Conservation (phyloP, 1,139 yeast species). For the Pneumocystis jirovecii region DNA sequence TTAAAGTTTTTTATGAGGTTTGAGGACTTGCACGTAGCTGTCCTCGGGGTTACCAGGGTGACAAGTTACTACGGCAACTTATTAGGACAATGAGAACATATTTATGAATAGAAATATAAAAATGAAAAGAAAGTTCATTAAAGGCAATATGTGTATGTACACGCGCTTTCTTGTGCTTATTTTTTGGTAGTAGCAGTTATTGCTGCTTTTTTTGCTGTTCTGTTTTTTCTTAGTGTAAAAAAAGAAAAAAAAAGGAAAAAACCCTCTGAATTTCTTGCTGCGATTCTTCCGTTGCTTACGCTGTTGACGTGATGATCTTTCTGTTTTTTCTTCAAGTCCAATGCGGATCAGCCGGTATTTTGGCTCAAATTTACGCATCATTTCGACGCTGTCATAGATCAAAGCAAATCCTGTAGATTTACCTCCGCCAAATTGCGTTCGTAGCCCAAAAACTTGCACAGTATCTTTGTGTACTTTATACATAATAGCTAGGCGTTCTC, state of each 20-base stretch:
- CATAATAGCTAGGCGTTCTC: constrained; percentile 89
- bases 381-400: constrained; percentile 95
- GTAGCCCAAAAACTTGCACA: constrained; percentile 97
- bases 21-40: neutral
- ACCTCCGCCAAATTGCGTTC: constrained; percentile 99
- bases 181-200: neutral
- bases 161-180: neutral
- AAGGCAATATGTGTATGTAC: neutral
- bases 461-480: constrained; percentile 98
- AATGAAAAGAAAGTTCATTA: neutral
- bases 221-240: neutral
- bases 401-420: constrained; percentile 99
- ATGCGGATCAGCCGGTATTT: constrained; percentile 97
- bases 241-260: neutral
- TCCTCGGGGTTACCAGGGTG: neutral
- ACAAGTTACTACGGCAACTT: neutral
- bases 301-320: constrained; percentile 98
- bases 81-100: neutral
- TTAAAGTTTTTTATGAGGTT: neutral
- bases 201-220: neutral
- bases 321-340: constrained; percentile 92
- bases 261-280: constrained; percentile 10
- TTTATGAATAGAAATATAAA: neutral
- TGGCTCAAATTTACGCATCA: constrained; percentile 98
- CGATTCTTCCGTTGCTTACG: constrained; percentile 99